A percentile compares a stretch with the other conserved stretches of the same genome.
phyloP scores from a whole-genome alignment of 2,329 filamentous ascomycete genomes.

The Plectosphaerella plurivora region DNA sequence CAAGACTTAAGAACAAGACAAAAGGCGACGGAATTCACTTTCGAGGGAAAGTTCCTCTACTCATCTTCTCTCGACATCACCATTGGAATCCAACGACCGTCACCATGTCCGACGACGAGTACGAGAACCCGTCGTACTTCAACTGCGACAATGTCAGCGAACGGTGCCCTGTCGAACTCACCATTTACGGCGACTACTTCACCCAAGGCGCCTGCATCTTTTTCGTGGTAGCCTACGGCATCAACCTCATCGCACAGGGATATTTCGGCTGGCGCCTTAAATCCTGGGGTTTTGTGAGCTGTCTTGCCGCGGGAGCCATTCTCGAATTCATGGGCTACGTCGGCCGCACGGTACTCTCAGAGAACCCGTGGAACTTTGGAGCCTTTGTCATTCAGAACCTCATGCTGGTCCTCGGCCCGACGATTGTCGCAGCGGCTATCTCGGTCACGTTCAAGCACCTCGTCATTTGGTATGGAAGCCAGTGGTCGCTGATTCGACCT shows the following conservation, averaged over 20 bases:
- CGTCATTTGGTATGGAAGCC: constrained; percentile 33
- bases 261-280: neutral
- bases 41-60: too few species aligned
- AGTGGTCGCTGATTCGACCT: constrained; percentile 33
- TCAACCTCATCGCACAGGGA: neutral
- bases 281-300: constrained; percentile 1
- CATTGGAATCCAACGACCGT: too few species aligned
- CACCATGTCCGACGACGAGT: neutral
- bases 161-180: neutral
- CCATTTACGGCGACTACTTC: constrained; percentile 1
- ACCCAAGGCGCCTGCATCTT: neutral
- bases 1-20: too few species aligned
- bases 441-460: constrained; percentile 44
- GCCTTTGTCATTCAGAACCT: constrained; percentile 36
- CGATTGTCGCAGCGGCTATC: constrained; percentile 38
- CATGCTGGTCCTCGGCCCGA: constrained; percentile 34
- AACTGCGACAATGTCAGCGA: neutral
- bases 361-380: constrained; percentile 33
- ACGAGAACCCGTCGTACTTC: neutral
- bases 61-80: too few species aligned
- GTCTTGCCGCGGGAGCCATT: neutral
- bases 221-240: neutral
- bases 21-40: too few species aligned
- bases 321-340: neutral
- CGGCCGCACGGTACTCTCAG: constrained; percentile 1